Conservation (phyloP, 176 grass and related monocot genomes). For the Phragmites australis region DNA sequence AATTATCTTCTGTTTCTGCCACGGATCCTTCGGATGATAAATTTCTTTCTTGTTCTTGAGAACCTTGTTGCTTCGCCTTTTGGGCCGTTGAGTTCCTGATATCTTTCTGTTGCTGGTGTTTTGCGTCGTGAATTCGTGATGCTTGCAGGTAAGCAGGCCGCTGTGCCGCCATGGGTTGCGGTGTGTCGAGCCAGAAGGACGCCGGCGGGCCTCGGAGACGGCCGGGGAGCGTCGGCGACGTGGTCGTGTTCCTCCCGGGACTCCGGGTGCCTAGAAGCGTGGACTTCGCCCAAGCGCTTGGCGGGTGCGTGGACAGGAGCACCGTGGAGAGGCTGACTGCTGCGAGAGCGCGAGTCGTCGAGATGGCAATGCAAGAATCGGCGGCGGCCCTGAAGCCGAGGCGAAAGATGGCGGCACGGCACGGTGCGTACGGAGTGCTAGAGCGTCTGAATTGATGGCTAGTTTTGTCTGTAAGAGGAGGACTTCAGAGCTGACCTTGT, state of each 20-base stretch:
- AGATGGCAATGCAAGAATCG: slow-evolving; percentile 80
- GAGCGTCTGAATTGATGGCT: slow-evolving; percentile 25
- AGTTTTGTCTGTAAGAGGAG: slow-evolving; percentile 24
- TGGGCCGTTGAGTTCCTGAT: not conserved
- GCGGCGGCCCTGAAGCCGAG: slow-evolving; percentile 56
- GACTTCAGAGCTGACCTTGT: slow-evolving; percentile 30
- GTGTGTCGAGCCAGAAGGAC: slow-evolving; percentile 58
- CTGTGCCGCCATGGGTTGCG: slow-evolving; percentile 64
- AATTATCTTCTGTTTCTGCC: not conserved
- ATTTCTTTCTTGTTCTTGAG: not conserved
- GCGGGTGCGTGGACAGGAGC: slow-evolving; percentile 44
- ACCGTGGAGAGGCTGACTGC: slow-evolving; percentile 54
- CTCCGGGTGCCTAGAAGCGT: slow-evolving; percentile 69
- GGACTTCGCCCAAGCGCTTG: slow-evolving; percentile 61
- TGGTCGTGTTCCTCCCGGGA: slow-evolving; percentile 86
- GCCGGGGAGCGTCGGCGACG: slow-evolving; percentile 71
- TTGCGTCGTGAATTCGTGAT: not conserved
- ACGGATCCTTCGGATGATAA: not conserved
- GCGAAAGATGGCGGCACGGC: slow-evolving; percentile 59
- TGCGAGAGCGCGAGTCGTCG: slow-evolving; percentile 60
- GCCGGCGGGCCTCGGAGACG: slow-evolving; percentile 41
- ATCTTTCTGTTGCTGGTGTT: not conserved
- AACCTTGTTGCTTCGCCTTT: not conserved
- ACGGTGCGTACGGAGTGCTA: slow-evolving; percentile 50
- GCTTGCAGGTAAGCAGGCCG: slow-evolving; percentile 16